Base-by-base conservation (phyloP, 2,329 filamentous ascomycete species). In the Trichothecium roseum region DNA sequence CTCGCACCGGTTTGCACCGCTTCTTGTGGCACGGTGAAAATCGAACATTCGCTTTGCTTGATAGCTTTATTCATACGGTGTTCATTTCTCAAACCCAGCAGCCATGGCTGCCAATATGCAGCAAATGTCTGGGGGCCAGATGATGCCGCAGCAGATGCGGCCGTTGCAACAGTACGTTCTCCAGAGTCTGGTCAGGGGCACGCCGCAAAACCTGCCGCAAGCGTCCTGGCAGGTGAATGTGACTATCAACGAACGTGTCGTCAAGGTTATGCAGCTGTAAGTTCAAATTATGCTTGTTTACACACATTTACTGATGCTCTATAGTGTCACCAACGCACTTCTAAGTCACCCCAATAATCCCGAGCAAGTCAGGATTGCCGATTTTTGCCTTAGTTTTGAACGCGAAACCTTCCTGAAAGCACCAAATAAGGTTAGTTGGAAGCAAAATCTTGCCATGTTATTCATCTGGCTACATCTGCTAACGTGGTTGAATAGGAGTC, bases 81-180 rank as follows among this genome's bases (percentile, higher is more conserved):
- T 24, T 10, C 10, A 6, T 39, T 36, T 38, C 38, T 13, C 39
- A 35, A 40, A 41, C 45, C n/a, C 20, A 34, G 65, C 65, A 62
- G 67, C 66, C 57, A 76, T 77, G 72, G 71, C 72, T 60, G 70
- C 66, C 51, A 74, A 73, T 46, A 68, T 75, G 58, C 66, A 67
- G 54, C 70, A 72, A 48, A 73, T 75, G 68, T 62, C 57, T 51
- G 58, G 56, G 41, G 62, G 58, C 53, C 59, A 60, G 39, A 63
- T 67, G 55, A 59, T 66, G 53, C 58, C 59, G 46, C 58, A 63
- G 42, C 62, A 64, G 41, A 52, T 59, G 45, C 54, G 57, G 41
- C 51, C 52, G 32, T 47, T 49, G 30, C 35, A 32, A 20, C 35
- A 37, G 9, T 18, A 33, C 12, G n/a, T 14, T n/a, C 24, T 28